These are phyloP conservation scores for Venturia aucupariae DNA, from an alignment of 2,329 filamentous ascomycete genomes.

Conservation along the genomic window DNA sequence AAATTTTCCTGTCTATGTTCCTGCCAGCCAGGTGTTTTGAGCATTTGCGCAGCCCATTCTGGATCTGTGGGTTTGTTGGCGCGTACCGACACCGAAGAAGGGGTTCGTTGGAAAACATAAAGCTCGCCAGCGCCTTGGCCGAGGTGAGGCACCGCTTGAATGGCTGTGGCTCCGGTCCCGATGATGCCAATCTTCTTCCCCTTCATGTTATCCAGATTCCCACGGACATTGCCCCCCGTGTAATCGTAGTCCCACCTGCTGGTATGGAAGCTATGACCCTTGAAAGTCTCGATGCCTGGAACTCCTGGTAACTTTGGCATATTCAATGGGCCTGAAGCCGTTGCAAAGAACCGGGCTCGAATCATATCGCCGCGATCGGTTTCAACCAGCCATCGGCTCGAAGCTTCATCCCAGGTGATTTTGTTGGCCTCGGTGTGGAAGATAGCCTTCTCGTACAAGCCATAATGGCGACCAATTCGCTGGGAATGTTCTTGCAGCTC, in stretches of 20 bases:
- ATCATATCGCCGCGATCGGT: constrained; percentile 21
- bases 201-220: constrained; percentile 25
- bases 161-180: constrained; percentile 34
- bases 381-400: constrained; percentile 25
- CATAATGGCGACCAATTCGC: constrained; percentile 36
- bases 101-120: constrained; percentile 34
- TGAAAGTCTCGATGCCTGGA: constrained; percentile 28
- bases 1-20: constrained; percentile 38
- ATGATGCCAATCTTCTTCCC: constrained; percentile 33
- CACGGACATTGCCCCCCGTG: constrained; percentile 26
- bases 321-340: constrained; percentile 33
- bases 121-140: constrained; percentile 26
- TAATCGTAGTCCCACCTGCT: constrained; percentile 33
- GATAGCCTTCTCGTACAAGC: constrained; percentile 33
- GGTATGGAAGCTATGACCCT: constrained; percentile 34
- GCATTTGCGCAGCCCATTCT: constrained; percentile 16
- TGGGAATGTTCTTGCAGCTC: constrained; percentile 41
- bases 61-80: constrained; percentile 20
- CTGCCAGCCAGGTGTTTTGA: constrained; percentile 39
- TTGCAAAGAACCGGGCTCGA: constrained; percentile 31
- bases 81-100: constrained; percentile 25
- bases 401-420: constrained; percentile 39
- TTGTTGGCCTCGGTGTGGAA: constrained; percentile 39
- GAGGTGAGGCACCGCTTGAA: constrained; percentile 32
- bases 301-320: constrained; percentile 39